phyloP scores from a whole-genome alignment of 352 stramenopile genomes.

The Pythium angustatum region DNA sequence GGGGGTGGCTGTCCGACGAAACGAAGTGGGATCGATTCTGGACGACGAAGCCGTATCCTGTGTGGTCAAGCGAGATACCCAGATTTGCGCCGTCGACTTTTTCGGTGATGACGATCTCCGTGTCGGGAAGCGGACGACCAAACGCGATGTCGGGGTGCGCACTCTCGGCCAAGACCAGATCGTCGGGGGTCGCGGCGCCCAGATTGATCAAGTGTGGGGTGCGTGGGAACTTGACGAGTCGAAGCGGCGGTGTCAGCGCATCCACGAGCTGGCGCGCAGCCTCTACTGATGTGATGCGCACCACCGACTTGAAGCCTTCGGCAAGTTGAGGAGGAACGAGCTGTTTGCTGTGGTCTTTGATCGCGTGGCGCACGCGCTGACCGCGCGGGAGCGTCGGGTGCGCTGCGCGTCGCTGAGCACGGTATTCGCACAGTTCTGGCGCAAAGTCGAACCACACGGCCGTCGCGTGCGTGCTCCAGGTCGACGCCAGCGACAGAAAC shows the following conservation, averaged over 20 bases:
- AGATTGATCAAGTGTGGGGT: constrained; percentile 62
- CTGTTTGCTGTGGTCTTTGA: constrained; percentile 42
- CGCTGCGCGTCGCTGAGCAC: constrained; percentile 44
- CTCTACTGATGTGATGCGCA: constrained; percentile 53
- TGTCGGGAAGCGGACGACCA: constrained; percentile 19
- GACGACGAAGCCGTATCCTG: constrained; percentile 51
- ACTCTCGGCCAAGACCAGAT: constrained; percentile 41
- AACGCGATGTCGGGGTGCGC: constrained; percentile 19
- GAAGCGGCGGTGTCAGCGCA: constrained; percentile 39
- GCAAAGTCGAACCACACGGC: constrained; percentile 63
- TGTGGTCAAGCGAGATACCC: constrained; percentile 60
- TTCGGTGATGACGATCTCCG: constrained; percentile 63
- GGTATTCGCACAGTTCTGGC: constrained; percentile 40
- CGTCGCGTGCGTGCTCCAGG: constrained; percentile 56
- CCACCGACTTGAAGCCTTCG: constrained; percentile 55
- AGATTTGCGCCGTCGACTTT: constrained; percentile 88
- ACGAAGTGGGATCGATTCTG: constrained; percentile 83
- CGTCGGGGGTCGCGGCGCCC: constrained; percentile 54
- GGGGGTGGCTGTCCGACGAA: constrained; percentile 49
- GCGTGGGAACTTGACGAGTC: constrained; percentile 60
- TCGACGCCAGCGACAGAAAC: constrained; percentile 47
- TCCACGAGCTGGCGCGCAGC: constrained; percentile 39
- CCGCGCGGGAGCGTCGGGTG: constrained; percentile 51
- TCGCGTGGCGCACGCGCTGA: constrained; percentile 39
- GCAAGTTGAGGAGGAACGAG: constrained; percentile 42